phyloP scores from a whole-genome alignment of 2,329 filamentous ascomycete species.

The Calonectria ilicicola region DNA sequence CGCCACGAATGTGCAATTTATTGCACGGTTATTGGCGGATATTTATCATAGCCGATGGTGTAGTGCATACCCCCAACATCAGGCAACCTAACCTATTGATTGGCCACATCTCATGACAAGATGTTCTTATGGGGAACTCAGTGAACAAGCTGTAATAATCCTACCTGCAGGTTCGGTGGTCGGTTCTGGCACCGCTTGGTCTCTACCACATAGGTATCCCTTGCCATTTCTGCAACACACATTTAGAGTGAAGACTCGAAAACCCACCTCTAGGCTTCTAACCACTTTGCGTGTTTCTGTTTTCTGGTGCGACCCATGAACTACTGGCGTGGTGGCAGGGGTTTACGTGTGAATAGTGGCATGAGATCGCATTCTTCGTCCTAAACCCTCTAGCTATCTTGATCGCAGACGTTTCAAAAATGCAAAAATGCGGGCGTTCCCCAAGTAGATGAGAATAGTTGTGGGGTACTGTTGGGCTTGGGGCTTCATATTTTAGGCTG shows the following conservation, averaged over 20 bases:
- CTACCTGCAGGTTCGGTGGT: slow-evolving; percentile 1
- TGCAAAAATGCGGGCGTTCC: neutral
- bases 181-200: slow-evolving; percentile 11
- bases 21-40: too few relatives aligned
- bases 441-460: neutral
- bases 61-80: too few relatives aligned
- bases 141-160: too few relatives aligned
- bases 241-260: neutral
- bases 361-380: slow-evolving; percentile 3
- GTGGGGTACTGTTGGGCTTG: slow-evolving; percentile 15
- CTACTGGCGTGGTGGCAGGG: slow-evolving; percentile 12
- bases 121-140: too few relatives aligned
- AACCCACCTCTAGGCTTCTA: neutral
- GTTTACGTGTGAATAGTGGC: slow-evolving; percentile 12
- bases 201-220: neutral
- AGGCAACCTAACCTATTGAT: too few relatives aligned
- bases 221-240: neutral
- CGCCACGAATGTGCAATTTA: too few relatives aligned
- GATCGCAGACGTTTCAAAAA: neutral
- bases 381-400: neutral
- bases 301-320: slow-evolving; percentile 15
- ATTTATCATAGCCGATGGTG: too few relatives aligned
- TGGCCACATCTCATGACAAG: too few relatives aligned
- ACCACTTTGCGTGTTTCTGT: slow-evolving; percentile 4
- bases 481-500: slow-evolving; percentile 16